phyloP scores from a whole-genome alignment of 2,329 filamentous ascomycete species.

The Apiospora malaysiana region DNA sequence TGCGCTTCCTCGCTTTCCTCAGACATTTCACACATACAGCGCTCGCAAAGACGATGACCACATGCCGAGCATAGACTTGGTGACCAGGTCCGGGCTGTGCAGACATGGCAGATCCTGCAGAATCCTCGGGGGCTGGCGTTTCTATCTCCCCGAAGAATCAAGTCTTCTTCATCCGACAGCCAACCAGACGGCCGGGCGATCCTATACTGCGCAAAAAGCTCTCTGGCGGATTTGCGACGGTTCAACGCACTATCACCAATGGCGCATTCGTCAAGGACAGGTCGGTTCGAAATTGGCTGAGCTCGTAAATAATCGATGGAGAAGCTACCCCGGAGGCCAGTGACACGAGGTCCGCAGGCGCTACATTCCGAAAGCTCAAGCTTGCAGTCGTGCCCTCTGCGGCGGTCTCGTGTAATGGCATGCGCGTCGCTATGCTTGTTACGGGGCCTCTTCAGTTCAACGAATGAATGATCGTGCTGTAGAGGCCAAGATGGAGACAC shows the following conservation, averaged over 20 bases:
- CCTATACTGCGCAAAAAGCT: constrained; percentile 54
- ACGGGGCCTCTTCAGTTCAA: constrained; percentile 32
- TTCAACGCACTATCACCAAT: constrained; percentile 40
- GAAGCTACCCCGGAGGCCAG: constrained; percentile 22
- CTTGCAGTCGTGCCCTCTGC: constrained; percentile 19
- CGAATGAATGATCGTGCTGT: constrained; percentile 37
- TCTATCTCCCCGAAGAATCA: constrained; percentile 40
- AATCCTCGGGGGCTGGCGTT: constrained; percentile 37
- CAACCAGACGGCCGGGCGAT: constrained; percentile 53
- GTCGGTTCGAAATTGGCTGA: constrained; percentile 1
- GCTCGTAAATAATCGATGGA: constrained; percentile 28
- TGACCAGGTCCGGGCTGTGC: constrained; percentile 47
- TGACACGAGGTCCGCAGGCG: constrained; percentile 10
- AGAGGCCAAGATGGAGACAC: constrained; percentile 33
- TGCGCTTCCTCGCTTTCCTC: constrained; percentile 31
- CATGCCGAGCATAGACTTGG: constrained; percentile 52
- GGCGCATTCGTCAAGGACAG: constrained; percentile 29
- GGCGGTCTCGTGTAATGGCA: constrained; percentile 22
- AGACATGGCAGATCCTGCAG: constrained; percentile 55
- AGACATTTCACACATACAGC: constrained; percentile 48
- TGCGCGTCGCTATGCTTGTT: constrained; percentile 35
- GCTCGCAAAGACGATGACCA: constrained; percentile 56
- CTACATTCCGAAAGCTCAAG: constrained; percentile 18
- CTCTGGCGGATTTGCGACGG: constrained; percentile 49
- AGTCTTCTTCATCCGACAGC: constrained; percentile 49